Percentiles rank a stretch among this genome's conserved stretches.
Conservation (phyloP, 1,284 basidiomycete species). For the Tilletia caries region DNA sequence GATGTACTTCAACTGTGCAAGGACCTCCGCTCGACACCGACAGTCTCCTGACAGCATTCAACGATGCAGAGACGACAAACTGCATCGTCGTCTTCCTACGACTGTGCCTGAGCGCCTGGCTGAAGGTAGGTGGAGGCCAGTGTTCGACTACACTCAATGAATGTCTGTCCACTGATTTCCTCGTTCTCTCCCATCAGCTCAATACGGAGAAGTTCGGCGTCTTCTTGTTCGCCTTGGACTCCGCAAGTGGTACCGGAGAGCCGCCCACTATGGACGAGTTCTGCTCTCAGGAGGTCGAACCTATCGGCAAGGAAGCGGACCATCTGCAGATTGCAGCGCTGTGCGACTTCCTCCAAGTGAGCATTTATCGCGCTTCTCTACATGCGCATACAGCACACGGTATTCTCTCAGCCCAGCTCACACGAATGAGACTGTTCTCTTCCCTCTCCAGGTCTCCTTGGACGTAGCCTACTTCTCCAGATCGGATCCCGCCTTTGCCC, state of each 20-base stretch:
- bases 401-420: no score
- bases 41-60: slow-evolving; percentile 34
- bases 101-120: slow-evolving; percentile 35
- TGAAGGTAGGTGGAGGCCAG: slow-evolving; percentile 26
- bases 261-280: slow-evolving; percentile 39
- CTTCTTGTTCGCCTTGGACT: slow-evolving; percentile 38
- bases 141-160: background rate
- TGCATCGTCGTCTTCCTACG: slow-evolving; percentile 46
- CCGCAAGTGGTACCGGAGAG: background rate
- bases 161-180: background rate
- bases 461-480: slow-evolving; percentile 45
- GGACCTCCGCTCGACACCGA: slow-evolving; percentile 30
- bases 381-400: no score
- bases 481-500: slow-evolving; percentile 30
- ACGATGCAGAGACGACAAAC: slow-evolving; percentile 43
- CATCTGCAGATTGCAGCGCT: slow-evolving; percentile 48
- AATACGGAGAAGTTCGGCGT: slow-evolving; percentile 42
- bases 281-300: slow-evolving; percentile 41
- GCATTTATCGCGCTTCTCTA: no score
- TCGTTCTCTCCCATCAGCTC: slow-evolving; percentile 16
- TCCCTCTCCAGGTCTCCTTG: slow-evolving; percentile 35
- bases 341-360: slow-evolving; percentile 30
- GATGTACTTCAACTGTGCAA: slow-evolving; percentile 26
- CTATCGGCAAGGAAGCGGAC: slow-evolving; percentile 48
- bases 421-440: no score